These are phyloP conservation scores for Rhodosporidiobolus odoratus DNA, from an alignment of 768 basidiomycete species.

Conservation along the genomic window DNA sequence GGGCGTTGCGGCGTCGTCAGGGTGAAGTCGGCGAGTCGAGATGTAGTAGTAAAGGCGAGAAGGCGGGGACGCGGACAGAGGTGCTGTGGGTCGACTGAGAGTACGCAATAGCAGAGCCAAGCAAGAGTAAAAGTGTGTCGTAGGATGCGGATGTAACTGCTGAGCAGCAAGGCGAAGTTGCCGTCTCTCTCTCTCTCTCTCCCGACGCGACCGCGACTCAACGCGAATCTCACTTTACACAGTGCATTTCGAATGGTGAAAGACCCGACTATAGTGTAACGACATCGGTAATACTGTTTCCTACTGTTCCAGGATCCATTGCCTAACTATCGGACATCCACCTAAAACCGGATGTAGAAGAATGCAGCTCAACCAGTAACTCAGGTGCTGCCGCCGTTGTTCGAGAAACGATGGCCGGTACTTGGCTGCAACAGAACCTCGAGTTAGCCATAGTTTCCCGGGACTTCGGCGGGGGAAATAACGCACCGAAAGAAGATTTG, in stretches of 20 bases:
- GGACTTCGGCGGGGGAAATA: too few relatives aligned
- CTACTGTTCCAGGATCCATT: constrained; percentile 23
- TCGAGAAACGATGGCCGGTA: constrained; percentile 41
- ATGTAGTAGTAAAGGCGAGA: not conserved
- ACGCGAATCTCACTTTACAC: not conserved
- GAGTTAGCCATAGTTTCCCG: not conserved
- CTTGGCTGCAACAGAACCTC: constrained; percentile 29
- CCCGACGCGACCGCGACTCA: too few relatives aligned
- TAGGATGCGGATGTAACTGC: too few relatives aligned
- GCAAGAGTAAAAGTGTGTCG: too few relatives aligned
- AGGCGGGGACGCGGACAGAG: too few relatives aligned
- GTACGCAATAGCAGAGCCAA: too few relatives aligned
- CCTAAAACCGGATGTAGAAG: constrained; percentile 32
- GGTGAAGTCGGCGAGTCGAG: not conserved
- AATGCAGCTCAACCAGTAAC: constrained; percentile 35
- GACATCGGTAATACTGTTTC: not conserved
- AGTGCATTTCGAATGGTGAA: not conserved
- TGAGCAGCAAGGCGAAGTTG: too few relatives aligned
- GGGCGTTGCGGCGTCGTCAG: not conserved
- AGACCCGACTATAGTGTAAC: not conserved
- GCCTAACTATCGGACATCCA: constrained; percentile 1
- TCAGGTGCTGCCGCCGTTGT: constrained; percentile 34
- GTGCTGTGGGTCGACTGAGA: too few relatives aligned
- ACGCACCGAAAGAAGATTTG: constrained; percentile 38
- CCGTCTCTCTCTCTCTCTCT: too few relatives aligned